Evolutionary conservation across 768 basidiomycete genomes (phyloP), one percentile per base, ranked within the genome.

Genomic region (Leucogyrophana mollusca): DNA sequence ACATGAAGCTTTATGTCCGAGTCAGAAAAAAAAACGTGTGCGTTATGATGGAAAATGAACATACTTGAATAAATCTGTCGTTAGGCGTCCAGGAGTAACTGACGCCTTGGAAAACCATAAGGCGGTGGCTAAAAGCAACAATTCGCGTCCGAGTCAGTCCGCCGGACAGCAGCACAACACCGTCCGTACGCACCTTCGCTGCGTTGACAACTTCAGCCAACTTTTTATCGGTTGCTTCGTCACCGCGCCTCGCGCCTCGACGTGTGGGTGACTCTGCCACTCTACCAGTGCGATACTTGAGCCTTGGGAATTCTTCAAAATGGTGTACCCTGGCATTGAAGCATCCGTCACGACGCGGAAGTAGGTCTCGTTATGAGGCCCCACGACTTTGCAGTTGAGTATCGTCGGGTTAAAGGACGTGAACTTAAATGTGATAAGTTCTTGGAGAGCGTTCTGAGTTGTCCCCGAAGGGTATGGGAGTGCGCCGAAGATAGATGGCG

Each of bases 401-500:
- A 85, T 65, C 30, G 70, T 72, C 4, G 78, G 73, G 47, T 66
- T 74, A 57, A 79, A 71, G 10, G 70, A 63, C 9, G 74, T 73
- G 68, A 85, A 78, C 39, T 70, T 68, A 60, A 78, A 77, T 4
- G 68, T 65, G 51, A 72, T 53, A 46, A 68, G 65, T 13, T 65
- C 57, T 23, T 66, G 62, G 13, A 71, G 53, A 5, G 67, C 56
- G 18, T 55, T 35, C 39, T 17, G 40, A 18, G 47, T 11, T 5
- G 67, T 49, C 23, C 67, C 46, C 18, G 64, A 43, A 0, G 78
- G 73, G 54, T 79, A 82, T 22, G 83, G 83, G 16, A 85, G 76
- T 0, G 82, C 82, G 4, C 83, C 83, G 54, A 78, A 80, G 47
- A 84, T 63, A 38, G 83, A 84, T 38, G 82, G 78, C 4, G 70